Conservation (phyloP, 805 yeast genomes). For the Hagleromyces aurorensis region DNA sequence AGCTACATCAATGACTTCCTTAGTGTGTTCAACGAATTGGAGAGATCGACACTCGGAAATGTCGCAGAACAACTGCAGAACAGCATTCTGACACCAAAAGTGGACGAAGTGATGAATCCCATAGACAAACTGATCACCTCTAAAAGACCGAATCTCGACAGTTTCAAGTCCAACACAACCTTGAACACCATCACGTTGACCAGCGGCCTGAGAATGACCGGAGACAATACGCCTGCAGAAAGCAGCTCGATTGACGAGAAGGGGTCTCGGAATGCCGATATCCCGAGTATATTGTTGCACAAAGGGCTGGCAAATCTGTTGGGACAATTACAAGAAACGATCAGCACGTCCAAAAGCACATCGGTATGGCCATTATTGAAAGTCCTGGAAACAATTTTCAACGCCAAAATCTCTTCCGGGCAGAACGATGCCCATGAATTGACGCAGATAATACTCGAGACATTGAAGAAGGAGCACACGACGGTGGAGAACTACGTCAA, state of each 20-base stretch:
- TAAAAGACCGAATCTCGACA: conserved; percentile 5
- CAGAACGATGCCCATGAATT: conserved; percentile 97
- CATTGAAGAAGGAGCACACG: conserved; percentile 58
- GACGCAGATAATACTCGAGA: conserved; percentile 71
- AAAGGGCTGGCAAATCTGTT: conserved; percentile 45
- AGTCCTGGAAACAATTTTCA: conserved; percentile 62
- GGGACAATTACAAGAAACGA: conserved; percentile 54
- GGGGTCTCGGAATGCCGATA: conserved; percentile 9
- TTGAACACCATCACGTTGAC: conserved; percentile 9
- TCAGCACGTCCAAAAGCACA: conserved; percentile 42
- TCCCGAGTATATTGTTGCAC: conserved; percentile 47
- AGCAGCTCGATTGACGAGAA: conserved; percentile 5
- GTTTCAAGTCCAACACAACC: conserved; percentile 12
- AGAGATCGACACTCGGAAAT: too few relatives aligned
- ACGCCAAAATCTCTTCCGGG: conserved; percentile 63
- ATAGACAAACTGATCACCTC: conserved; percentile 5
- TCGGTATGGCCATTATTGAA: conserved; percentile 76
- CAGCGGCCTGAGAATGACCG: conserved; percentile 5
- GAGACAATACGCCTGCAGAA: conserved; percentile 7
- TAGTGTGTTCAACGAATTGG: conserved; percentile 4
- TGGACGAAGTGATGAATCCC: conserved; percentile 7
- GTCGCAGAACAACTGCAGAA: too few relatives aligned
- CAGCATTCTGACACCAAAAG: conserved; percentile 4
- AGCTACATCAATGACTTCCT: conserved; percentile 41
- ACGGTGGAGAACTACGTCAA: conserved; percentile 32